Percentiles rank a stretch among this genome's conserved stretches.
phyloP scores from a whole-genome alignment of 2,329 filamentous ascomycete species.

The Chrysoporthe deuterocubensis region DNA sequence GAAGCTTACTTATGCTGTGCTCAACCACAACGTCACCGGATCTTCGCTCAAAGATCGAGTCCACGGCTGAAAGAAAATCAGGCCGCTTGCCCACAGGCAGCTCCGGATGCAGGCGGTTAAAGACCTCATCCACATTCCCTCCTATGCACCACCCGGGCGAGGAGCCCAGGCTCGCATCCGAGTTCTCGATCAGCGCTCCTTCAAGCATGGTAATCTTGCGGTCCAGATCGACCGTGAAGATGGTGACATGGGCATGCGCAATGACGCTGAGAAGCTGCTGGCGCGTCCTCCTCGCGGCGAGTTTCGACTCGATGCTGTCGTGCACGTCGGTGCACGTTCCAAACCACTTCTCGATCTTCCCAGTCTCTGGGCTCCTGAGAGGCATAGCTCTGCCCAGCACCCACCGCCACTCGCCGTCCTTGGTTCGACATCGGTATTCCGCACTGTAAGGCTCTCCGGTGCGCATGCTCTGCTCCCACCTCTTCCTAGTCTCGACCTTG shows the following conservation, averaged over 20 bases:
- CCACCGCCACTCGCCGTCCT: slow-evolving; percentile 76
- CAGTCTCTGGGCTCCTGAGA: slow-evolving; percentile 66
- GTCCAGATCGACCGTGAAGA: slow-evolving; percentile 72
- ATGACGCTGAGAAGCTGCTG: slow-evolving; percentile 75
- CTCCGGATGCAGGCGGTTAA: slow-evolving; percentile 53
- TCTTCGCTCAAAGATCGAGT: slow-evolving; percentile 66
- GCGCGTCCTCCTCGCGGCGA: slow-evolving; percentile 67
- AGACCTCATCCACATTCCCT: slow-evolving; percentile 62
- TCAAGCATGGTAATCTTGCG: slow-evolving; percentile 70
- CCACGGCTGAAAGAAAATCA: slow-evolving; percentile 61
- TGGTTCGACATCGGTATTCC: slow-evolving; percentile 71
- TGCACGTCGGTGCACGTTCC: slow-evolving; percentile 81
- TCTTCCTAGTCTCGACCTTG: slow-evolving; percentile 54
- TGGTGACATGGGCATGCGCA: slow-evolving; percentile 73
- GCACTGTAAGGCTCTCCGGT: slow-evolving; percentile 72
- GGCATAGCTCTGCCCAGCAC: slow-evolving; percentile 76
- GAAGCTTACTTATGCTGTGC: slow-evolving; percentile 55
- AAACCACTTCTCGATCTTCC: slow-evolving; percentile 77
- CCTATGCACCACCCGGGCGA: slow-evolving; percentile 24
- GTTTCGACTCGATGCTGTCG: slow-evolving; percentile 70
- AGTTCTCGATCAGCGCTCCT: slow-evolving; percentile 63
- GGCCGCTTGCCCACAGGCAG: slow-evolving; percentile 49
- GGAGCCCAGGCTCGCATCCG: slow-evolving; percentile 40
- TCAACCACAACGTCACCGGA: slow-evolving; percentile 66
- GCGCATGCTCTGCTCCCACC: slow-evolving; percentile 65